A percentile compares a stretch with the other conserved stretches of the same genome.
These are phyloP conservation scores for Chamaenerion angustifolium DNA, from an alignment of 345 rosid species.

Conservation along the genomic window DNA sequence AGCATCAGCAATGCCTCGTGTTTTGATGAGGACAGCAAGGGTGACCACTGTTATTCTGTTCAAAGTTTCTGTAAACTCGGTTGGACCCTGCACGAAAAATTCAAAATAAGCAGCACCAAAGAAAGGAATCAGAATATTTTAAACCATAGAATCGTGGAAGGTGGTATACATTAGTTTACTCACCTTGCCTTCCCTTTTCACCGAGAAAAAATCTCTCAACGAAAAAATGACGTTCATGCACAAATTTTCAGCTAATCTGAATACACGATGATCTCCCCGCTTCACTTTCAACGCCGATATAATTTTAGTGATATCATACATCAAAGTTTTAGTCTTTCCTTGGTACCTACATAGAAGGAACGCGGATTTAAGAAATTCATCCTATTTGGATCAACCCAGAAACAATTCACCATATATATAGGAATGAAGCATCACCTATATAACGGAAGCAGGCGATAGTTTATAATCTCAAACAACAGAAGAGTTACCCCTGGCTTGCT, in stretches of 20 bases:
- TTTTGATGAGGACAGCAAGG: slow-evolving; percentile 86
- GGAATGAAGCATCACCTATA: slow-evolving; percentile 49
- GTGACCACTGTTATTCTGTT: slow-evolving; percentile 76
- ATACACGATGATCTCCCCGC: slow-evolving; percentile 94
- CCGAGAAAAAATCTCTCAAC: slow-evolving; percentile 70
- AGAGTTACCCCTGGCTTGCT: slow-evolving; percentile 92
- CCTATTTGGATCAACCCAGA: slow-evolving; percentile 4
- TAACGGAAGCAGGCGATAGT: slow-evolving; percentile 89
- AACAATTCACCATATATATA: slow-evolving; percentile 6
- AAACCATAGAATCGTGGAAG: slow-evolving; percentile 1
- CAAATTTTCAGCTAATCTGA: slow-evolving; percentile 85
- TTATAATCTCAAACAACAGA: slow-evolving; percentile 81
- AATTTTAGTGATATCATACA: slow-evolving; percentile 94
- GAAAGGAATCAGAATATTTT: slow-evolving; percentile 5
- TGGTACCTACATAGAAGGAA: slow-evolving; percentile 46
- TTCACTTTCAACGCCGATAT: slow-evolving; percentile 80
- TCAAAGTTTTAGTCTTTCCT: slow-evolving; percentile 82
- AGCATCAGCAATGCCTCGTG: slow-evolving; percentile 96
- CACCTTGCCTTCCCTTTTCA: slow-evolving; percentile 96
- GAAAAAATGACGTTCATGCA: slow-evolving; percentile 92
- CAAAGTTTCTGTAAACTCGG: slow-evolving; percentile 93
- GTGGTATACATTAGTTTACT: neutral
- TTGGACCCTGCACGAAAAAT: slow-evolving; percentile 63
- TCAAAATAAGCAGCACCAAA: slow-evolving; percentile 7
- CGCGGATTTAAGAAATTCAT: slow-evolving; percentile 1